These are phyloP conservation scores for Microbotryum silenes-acaulis DNA, from an alignment of 1,284 basidiomycete genomes.

Conservation along the genomic window DNA sequence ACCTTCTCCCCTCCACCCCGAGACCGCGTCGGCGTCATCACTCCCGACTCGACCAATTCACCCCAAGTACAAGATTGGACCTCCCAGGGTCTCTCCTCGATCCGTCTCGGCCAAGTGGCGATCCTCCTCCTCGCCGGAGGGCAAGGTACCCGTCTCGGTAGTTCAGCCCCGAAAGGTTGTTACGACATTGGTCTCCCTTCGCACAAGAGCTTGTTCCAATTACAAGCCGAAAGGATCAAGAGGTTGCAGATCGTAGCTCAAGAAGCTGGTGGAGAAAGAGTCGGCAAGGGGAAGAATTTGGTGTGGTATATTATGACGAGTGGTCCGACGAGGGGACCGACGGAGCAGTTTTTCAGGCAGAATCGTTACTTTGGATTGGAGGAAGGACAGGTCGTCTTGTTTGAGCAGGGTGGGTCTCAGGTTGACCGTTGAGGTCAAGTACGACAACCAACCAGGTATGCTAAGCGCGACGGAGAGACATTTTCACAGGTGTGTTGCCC, in stretches of 20 bases:
- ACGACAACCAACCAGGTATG: too few species aligned
- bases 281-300: slow-evolving; percentile 54
- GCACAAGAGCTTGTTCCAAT: slow-evolving; percentile 89
- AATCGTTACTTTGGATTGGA: slow-evolving; percentile 79
- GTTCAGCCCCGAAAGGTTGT: slow-evolving; percentile 89
- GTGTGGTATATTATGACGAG: slow-evolving; percentile 99
- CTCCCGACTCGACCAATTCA: slow-evolving; percentile 40
- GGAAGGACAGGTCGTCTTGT: slow-evolving; percentile 75
- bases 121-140: slow-evolving; percentile 97
- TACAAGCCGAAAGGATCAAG: slow-evolving; percentile 89
- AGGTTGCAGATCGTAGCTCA: slow-evolving; percentile 68
- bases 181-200: slow-evolving; percentile 93
- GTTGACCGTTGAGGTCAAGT: too few species aligned
- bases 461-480: background rate
- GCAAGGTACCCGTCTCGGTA: slow-evolving; percentile 91
- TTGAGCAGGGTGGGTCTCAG: slow-evolving; percentile 74
- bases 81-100: slow-evolving; percentile 65
- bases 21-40: slow-evolving; percentile 58
- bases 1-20: slow-evolving; percentile 69
- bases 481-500: slow-evolving; percentile 74
- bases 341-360: slow-evolving; percentile 74
- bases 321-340: slow-evolving; percentile 82
- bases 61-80: slow-evolving; percentile 63
- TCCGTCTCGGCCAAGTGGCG: slow-evolving; percentile 73
- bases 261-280: slow-evolving; percentile 36